phyloP scores from a whole-genome alignment of 2,329 filamentous ascomycete species.

The Fusarium verticillioides region DNA sequence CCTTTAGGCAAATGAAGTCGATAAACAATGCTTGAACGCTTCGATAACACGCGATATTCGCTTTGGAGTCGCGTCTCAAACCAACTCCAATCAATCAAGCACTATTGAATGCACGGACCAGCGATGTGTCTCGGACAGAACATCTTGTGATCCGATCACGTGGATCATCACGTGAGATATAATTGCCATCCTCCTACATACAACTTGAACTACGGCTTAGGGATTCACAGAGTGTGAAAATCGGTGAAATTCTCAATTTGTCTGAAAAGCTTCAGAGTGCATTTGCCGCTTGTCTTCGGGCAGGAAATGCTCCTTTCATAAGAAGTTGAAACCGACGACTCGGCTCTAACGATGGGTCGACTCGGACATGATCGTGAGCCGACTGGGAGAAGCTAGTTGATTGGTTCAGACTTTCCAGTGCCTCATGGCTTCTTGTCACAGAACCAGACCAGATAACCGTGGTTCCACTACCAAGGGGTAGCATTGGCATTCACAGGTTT shows the following conservation, averaged over 20 bases:
- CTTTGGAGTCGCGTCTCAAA: slow-evolving; percentile 21
- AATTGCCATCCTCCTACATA: neutral
- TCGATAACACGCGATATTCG: slow-evolving; percentile 27
- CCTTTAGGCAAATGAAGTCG: neutral
- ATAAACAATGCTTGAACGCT: slow-evolving; percentile 19
- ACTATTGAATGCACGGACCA: slow-evolving; percentile 15
- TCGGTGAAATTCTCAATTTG: neutral
- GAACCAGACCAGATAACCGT: slow-evolving; percentile 1
- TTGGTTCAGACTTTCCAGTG: slow-evolving; percentile 26
- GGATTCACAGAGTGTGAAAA: neutral
- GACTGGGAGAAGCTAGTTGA: slow-evolving; percentile 24
- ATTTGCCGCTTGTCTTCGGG: neutral
- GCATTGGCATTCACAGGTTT: neutral
- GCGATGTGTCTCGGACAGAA: neutral
- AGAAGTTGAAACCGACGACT: slow-evolving; percentile 2
- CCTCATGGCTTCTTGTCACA: slow-evolving; percentile 27
- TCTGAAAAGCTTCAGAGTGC: neutral
- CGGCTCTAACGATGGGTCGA: slow-evolving; percentile 31
- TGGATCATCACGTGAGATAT: neutral
- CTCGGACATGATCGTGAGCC: slow-evolving; percentile 26
- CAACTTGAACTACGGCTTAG: neutral
- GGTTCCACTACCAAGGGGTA: neutral
- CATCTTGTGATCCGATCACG: neutral
- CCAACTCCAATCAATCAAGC: neutral
- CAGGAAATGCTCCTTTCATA: neutral